Base-by-base conservation (phyloP, 169 alveolate species). In the Cryptosporidium felis region DNA sequence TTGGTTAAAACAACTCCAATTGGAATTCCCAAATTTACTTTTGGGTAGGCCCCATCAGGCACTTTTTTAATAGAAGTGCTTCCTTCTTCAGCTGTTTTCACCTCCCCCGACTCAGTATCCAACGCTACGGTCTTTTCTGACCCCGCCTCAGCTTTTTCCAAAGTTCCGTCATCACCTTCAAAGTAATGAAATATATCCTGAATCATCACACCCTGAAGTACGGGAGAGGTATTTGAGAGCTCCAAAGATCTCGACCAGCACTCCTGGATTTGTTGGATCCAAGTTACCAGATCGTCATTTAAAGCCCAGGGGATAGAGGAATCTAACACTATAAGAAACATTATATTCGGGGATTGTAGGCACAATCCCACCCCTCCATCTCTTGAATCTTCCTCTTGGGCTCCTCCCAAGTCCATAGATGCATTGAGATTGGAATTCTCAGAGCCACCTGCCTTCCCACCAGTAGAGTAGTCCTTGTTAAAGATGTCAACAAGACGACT, bases 301-400 rank as follows among this genome's bases (percentile, higher is more conserved):
- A 74, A 56, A 16, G 85, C 56, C 85, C 85, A 74, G n/a, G 85
- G 85, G 5, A 74, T n/a, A 36, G 85, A 74, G 5, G 74, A 36
- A 23, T 74, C 85, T 14, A 74, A 74, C 8, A 74, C 67, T 32
- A 74, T 56, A 8, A 74, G 41, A 74, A 74, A 74, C 85, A 74
- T 53, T 6, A 74, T 21, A 23, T 53, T 74, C 23, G 85, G 85
- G 18, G 81, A 46, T n/a, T 49, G n/a, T n/a, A n/a, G n/a, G n/a
- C n/a, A n/a, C n/a, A n/a, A n/a, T n/a, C n/a, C n/a, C n/a, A n/a
- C n/a, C n/a, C n/a, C n/a, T n/a, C 21, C 21, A 38, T 36, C 80
- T 16, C 80, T 47, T 21, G 18, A 14, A 18, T 49, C 60, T 6
- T 49, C 60, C 32, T 21, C n/a, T n/a, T n/a, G n/a, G n/a, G n/a